phyloP scores from a whole-genome alignment of 139 green algal genomes.

The Volvox reticuliferus region DNA sequence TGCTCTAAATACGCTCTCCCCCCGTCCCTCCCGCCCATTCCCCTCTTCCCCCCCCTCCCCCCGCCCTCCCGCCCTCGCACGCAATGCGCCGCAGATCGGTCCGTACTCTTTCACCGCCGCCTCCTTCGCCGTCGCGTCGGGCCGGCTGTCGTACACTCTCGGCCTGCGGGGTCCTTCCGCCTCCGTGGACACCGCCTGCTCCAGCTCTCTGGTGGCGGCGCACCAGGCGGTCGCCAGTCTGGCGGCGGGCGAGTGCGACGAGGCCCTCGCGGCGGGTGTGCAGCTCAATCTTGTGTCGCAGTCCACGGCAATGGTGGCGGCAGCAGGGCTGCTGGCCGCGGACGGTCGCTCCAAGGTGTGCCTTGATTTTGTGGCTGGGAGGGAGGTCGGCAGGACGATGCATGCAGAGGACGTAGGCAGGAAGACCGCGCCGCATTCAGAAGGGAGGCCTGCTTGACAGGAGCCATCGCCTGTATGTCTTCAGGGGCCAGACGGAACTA shows the following conservation, averaged over 20 bases:
- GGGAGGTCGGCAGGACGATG: too few species aligned
- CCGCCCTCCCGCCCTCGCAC: too few species aligned
- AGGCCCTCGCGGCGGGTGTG: slow-evolving; percentile 65
- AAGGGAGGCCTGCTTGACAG: too few species aligned
- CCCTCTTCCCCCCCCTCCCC: too few species aligned
- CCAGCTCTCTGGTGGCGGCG: slow-evolving; percentile 81
- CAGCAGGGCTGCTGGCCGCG: slow-evolving; percentile 71
- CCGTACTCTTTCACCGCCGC: slow-evolving; percentile 67
- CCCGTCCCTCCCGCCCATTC: too few species aligned
- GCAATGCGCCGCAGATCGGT: slow-evolving; percentile 41
- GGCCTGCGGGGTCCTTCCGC: slow-evolving; percentile 73
- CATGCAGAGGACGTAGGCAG: too few species aligned
- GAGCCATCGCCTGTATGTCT: too few species aligned
- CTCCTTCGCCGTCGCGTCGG: slow-evolving; percentile 70
- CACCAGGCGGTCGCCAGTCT: slow-evolving; percentile 71
- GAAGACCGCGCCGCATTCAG: too few species aligned
- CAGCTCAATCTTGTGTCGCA: slow-evolving; percentile 60
- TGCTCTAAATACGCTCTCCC: too few species aligned
- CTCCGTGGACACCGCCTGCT: slow-evolving; percentile 86
- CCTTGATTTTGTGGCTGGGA: neutral
- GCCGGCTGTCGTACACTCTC: slow-evolving; percentile 77
- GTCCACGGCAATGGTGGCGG: slow-evolving; percentile 68
- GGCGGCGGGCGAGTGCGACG: slow-evolving; percentile 39
- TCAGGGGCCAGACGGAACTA: too few species aligned
- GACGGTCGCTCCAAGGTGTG: slow-evolving; percentile 79